Conservation (phyloP, 306 rosid species). For the Begonia loranthoides region DNA sequence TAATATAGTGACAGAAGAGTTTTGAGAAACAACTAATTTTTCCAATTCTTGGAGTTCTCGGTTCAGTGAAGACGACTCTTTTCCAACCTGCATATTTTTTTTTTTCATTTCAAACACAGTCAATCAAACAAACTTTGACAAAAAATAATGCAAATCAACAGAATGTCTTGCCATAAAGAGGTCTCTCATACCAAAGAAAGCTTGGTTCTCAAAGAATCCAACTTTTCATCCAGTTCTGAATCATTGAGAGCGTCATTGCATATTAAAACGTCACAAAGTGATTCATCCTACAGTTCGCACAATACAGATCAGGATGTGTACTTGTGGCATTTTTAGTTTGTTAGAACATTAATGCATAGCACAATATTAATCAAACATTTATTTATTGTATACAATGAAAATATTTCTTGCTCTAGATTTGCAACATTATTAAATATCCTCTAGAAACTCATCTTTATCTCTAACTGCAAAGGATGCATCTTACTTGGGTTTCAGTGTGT, state of each 20-base stretch:
- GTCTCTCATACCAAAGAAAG: constrained; percentile 27
- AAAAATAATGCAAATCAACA: background rate
- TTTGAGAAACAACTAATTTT: constrained; percentile 26
- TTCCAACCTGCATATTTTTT: constrained; percentile 33
- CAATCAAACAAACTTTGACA: constrained; percentile 1
- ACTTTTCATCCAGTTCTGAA: constrained; percentile 41
- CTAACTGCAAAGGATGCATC: no score
- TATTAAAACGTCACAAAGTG: constrained; percentile 14
- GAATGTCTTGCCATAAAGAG: background rate
- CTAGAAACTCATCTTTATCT: no score
- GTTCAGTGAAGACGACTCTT: constrained; percentile 50
- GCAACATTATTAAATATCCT: no score
- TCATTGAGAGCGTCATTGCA: constrained; percentile 20
- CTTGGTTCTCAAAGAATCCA: constrained; percentile 53
- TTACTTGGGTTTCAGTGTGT: no score
- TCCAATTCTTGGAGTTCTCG: constrained; percentile 50
- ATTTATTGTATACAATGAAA: no score
- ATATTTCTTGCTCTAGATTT: no score
- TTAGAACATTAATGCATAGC: no score
- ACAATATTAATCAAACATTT: no score
- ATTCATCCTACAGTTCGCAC: constrained; percentile 34
- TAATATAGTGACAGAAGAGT: constrained; percentile 26
- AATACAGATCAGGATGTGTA: constrained; percentile 1
- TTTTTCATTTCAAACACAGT: constrained; percentile 1
- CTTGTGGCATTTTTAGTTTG: background rate